phyloP scores from a whole-genome alignment of 2,329 filamentous ascomycete species.

The Helminthosporium solani region DNA sequence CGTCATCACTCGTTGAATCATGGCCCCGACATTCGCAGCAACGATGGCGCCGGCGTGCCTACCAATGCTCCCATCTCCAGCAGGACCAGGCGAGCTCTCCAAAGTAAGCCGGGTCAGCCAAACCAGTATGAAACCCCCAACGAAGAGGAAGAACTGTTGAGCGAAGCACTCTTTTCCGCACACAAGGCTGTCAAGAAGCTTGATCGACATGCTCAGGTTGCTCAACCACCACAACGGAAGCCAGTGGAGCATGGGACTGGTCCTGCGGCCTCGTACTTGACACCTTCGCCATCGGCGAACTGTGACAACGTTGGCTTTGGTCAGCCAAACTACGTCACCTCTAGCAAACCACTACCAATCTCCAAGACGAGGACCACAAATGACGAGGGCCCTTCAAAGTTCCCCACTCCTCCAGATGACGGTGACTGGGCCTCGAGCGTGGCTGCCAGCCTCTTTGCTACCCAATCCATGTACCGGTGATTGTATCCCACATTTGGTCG shows the following conservation, averaged over 20 bases:
- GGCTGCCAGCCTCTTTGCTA: constrained; percentile 64
- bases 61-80: constrained; percentile 65
- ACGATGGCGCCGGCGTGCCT: constrained; percentile 54
- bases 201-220: constrained; percentile 48
- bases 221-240: constrained; percentile 46
- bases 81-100: constrained; percentile 75
- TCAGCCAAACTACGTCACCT: constrained; percentile 60
- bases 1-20: constrained; percentile 51
- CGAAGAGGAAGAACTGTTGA: constrained; percentile 92
- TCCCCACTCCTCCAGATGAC: constrained; percentile 93
- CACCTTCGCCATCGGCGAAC: constrained; percentile 78
- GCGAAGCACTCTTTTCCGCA: constrained; percentile 80
- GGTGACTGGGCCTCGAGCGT: constrained; percentile 86
- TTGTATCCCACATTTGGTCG: constrained; percentile 8
- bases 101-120: constrained; percentile 68
- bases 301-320: constrained; percentile 74
- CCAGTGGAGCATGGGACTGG: constrained; percentile 55
- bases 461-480: constrained; percentile 41
- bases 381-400: constrained; percentile 63
- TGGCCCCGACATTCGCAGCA: constrained; percentile 53
- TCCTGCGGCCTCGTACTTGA: constrained; percentile 63
- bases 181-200: constrained; percentile 72
- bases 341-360: constrained; percentile 71
- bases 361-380: constrained; percentile 47
- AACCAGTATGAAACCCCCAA: constrained; percentile 91